Evolutionary conservation across 2,329 filamentous ascomycete genomes (phyloP), one percentile per base, ranked within the genome.

Genomic region (Cercospora brassicicola): DNA sequence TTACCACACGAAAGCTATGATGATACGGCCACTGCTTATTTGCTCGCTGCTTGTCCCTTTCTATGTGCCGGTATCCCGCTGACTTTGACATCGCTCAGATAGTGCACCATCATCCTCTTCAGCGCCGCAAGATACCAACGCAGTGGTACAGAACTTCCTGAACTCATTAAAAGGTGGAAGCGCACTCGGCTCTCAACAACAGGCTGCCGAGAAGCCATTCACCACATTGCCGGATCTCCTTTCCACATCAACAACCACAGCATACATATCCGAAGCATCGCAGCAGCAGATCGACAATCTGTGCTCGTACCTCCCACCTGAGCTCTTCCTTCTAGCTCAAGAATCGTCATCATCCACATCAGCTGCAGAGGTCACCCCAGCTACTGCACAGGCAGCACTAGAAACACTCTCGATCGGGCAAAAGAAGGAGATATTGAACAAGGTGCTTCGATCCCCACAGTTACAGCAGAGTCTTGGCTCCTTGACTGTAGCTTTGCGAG

Each of bases 171-270:
- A 89, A 76, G 86, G 88, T 67, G 83, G 84, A 45, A 79, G 80
- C 59, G 71, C 81, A 59, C 76, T 82, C 71, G 78, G 79, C 69
- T 53, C 56, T 18, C 72, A 68, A 72, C 76, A 79, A 70, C 82
- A 84, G 72, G 78, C 81, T 60, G 82, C 90, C 73, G 86, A 87
- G 70, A 88, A 90, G 73, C 83, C 89, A 0, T 97, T 91, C 78
- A 94, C 94, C 13, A 90, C 93, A 31, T 88, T 99, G 59, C 89
- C 90, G 75, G 94, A 98, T 76, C 89, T 99, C 4, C 87, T 99
- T 42, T 88, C 90, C 60, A 87, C 93, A 1, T 85, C 89, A 4
- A 89, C 87, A 64, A 98, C 94, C 2, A 84, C 97, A 8, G 88
- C 93, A 11, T 87, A 92, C 78, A 85, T 96, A 67, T 88, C 92